Base-by-base conservation (phyloP, 805 yeast species). In the Suhomyces canberraensis region DNA sequence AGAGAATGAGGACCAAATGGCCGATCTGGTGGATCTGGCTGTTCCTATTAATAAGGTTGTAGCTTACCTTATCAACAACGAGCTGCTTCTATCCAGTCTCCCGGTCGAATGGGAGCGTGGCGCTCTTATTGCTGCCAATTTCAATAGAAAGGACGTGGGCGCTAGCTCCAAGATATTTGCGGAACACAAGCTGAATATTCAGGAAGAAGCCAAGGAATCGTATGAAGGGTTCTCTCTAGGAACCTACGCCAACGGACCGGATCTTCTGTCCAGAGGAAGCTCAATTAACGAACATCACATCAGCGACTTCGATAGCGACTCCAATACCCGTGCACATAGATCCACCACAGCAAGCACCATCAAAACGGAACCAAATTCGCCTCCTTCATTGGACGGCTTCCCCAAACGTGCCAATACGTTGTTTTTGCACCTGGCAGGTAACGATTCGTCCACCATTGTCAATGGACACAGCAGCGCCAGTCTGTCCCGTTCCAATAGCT, bases 21-120 rank as follows among this genome's bases (percentile, higher is more conserved):
- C 27, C 21, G 22, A 9, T 9, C 13, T 8, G 14, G 11, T 20
- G 25, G 56, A 50, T 6, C 41, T 42, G 6, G 39, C 45, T 3
- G 51, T 65, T 8, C 67, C 76, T n/a, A 69, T 76, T 25, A 76
- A 76, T 46, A 64, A 66, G 40, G 71, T 74, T 21, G 73, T 76
- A 7, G 49, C 62, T 7, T 59, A 66, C 40, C 50, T 76, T 33
- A 61, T 73, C 24, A 56, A 58, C 27, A 56, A 71, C 16, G 52
- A 66, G 41, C 73, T 69, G 3, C 47, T 68, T 20, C 54, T 67
- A 24, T 64, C 60, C 28, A 61, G 58, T 39, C 50, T 57, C 36
- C 74, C 71, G 4, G 50, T 59, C 37, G 75, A 67, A 41, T 70
- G 75, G 75, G 74, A 69, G 35, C 55, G 55, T 25, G 73, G 71